phyloP scores from a whole-genome alignment of 2,329 filamentous ascomycete species.

The Berkeleyomyces rouxiae region DNA sequence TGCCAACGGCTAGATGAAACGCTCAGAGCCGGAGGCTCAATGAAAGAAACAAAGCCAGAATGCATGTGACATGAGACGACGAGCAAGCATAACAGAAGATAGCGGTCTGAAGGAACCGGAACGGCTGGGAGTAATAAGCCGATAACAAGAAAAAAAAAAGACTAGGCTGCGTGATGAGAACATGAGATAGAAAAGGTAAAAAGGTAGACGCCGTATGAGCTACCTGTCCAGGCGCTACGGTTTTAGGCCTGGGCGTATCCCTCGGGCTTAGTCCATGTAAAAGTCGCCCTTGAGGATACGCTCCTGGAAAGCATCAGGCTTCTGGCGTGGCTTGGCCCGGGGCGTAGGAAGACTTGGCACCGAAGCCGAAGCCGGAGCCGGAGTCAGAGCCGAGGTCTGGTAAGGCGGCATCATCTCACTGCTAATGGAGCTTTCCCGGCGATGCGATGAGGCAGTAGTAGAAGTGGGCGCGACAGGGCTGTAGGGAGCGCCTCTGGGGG shows the following conservation, averaged over 20 bases:
- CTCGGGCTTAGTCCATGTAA: slow-evolving; percentile 64
- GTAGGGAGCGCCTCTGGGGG: slow-evolving; percentile 1
- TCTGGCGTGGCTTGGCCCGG: slow-evolving; percentile 44
- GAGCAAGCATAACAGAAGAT: not conserved
- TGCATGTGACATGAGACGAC: not conserved
- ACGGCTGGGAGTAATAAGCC: not conserved
- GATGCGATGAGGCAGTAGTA: not conserved
- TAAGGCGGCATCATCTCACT: slow-evolving; percentile 18
- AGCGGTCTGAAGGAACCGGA: not conserved
- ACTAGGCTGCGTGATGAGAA: not conserved
- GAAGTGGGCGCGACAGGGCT: slow-evolving; percentile 2
- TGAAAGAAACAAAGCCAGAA: not conserved
- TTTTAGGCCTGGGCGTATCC: not conserved
- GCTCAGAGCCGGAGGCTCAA: not conserved
- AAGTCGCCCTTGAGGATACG: slow-evolving; percentile 95
- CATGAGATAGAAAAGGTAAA: not conserved
- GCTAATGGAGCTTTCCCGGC: slow-evolving; percentile 46
- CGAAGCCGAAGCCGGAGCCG: not conserved
- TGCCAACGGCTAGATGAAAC: not conserved
- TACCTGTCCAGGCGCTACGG: not conserved
- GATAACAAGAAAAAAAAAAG: not conserved
- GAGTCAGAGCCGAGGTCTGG: slow-evolving; percentile 13
- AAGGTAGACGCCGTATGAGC: not conserved
- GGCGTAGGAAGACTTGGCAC: slow-evolving; percentile 16
- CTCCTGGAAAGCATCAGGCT: slow-evolving; percentile 92